Evolutionary conservation across 495 filamentous ascomycete species (phyloP), one percentile per base, ranked within the genome.

Genomic region (Penicillium dipodomyicola): DNA sequence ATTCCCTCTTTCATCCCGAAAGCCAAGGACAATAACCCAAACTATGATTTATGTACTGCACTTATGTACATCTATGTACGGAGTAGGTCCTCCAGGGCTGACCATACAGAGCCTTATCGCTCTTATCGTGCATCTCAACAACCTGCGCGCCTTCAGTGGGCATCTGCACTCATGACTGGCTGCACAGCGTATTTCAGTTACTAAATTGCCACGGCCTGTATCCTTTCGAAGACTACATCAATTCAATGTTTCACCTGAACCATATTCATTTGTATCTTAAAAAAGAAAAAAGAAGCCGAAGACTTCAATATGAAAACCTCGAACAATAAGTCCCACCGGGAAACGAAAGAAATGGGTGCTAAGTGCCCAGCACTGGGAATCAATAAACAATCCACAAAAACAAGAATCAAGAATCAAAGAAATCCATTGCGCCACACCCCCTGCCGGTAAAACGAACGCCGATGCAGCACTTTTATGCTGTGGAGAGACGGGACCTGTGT

Each of bases 201-300:
- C 55, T 58, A n/a, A 58, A 58, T 46, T 58, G 48, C 47, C 40
- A 57, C 55, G 55, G 17, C 55, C 48, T 25, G n/a, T 30, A 49
- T n/a, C 10, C 22, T 32, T 22, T 17, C 12, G 51, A 19, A 54
- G 20, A 12, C 23, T 41, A 42, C 37, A 52, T 6, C 12, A n/a
- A 17, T 6, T 25, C 23, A 25, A 25, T 5, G 23, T 25, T 30
- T 29, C 27, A 20, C 12, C n/a, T 29, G 41, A 20, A 35, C 19
- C 6, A 33, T 33, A 19, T 35, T 33, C 17, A 10, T 35, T 35
- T 49, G 19, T 30, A 40, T 30, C 20, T 51, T 14, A 6, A 25
- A 52, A 51, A 23, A 6, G 17, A 52, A 51, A 23, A 1, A 37
- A 27, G 27, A 37, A 27, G 22, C n/a, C 10, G n/a, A n/a, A n/a